These are phyloP conservation scores for Aspergillus sp. DNA, from an alignment of 2,329 filamentous ascomycete genomes.

Conservation along the genomic window DNA sequence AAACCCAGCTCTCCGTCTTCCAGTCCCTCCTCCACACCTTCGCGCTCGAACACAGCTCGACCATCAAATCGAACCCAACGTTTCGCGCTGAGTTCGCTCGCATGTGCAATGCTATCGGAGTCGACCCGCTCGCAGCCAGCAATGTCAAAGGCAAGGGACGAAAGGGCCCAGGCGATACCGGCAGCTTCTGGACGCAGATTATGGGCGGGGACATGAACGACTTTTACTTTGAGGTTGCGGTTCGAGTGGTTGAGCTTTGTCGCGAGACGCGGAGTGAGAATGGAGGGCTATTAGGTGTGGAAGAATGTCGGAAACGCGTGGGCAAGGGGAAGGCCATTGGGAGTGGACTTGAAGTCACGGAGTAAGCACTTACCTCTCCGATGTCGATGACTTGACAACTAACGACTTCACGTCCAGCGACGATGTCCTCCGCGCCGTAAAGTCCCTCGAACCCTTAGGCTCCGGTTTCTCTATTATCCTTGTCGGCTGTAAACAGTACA, in stretches of 20 bases:
- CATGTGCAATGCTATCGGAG: constrained; percentile 97
- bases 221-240: constrained; percentile 97
- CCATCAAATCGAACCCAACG: constrained; percentile 91
- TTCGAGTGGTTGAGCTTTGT: constrained; percentile 94
- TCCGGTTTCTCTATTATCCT: constrained; percentile 83
- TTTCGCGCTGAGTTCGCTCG: constrained; percentile 97
- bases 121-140: constrained; percentile 84
- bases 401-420: constrained; percentile 57
- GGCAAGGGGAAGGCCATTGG: constrained; percentile 75
- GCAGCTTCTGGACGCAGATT: constrained; percentile 89
- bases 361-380: constrained; percentile 55
- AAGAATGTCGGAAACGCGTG: constrained; percentile 78
- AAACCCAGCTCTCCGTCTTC: constrained; percentile 94
- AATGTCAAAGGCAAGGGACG: constrained; percentile 57
- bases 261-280: constrained; percentile 85
- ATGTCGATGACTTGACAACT: background rate
- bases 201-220: constrained; percentile 92
- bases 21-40: constrained; percentile 95
- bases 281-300: constrained; percentile 84
- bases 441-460: constrained; percentile 82
- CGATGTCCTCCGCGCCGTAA: constrained; percentile 87
- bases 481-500: constrained; percentile 83
- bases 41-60: constrained; percentile 89
- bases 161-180: constrained; percentile 51
- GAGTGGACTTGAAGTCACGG: constrained; percentile 74